Evolutionary conservation across 2,329 filamentous ascomycete genomes (phyloP), one percentile per base, ranked within the genome.

Genomic region (Elsinoe necatrix): DNA sequence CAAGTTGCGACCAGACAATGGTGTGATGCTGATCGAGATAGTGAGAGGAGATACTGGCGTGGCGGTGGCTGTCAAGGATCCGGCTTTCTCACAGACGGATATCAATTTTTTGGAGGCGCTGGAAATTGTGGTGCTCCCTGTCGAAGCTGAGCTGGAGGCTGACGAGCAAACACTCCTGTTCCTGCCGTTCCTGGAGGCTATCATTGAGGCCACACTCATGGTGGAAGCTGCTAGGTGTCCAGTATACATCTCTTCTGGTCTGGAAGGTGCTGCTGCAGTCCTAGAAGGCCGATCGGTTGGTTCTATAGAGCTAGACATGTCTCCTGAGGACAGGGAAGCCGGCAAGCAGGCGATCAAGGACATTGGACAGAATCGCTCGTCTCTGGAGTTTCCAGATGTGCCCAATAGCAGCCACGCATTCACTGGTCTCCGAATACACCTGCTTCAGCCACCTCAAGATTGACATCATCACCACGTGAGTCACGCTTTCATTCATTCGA

Each of bases 61-160:
- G 4, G 14, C 39, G 37, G 43, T 66, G 8, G 63, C 57, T 31
- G 66, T 61, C 1, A 65, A 68, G 42, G 68, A 70, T 34, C 67
- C 66, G 2, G 54, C 59, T 8, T 68, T 65, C 39, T 67, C 64
- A 0, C 55, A 58, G 1, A 39, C 68, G 12, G 68, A 70, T 48
- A 50, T 35, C 23, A 57, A 61, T 7, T 68, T 67, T n/a, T 55
- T 69, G 20, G 21, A 57, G 12, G 55, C 56, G 2, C 25, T 66
- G 25, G 58, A 55, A 5, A 54, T 67, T 12, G 47, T 56, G 14
- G 61, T 64, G 1, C 16, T 37, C 14, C 18, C 48, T 18, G 42
- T 65, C 4, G 55, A 59, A 7, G 34, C 55, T 31, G 48, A 57
- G 12, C 52, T 37, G 6, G 35, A 57, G 25, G 54, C 59, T 21